A percentile compares a stretch with the other conserved stretches of the same genome.
phyloP scores from a whole-genome alignment of 371 early-diverging fungal genomes.

The Lichtheimia ramosa region DNA sequence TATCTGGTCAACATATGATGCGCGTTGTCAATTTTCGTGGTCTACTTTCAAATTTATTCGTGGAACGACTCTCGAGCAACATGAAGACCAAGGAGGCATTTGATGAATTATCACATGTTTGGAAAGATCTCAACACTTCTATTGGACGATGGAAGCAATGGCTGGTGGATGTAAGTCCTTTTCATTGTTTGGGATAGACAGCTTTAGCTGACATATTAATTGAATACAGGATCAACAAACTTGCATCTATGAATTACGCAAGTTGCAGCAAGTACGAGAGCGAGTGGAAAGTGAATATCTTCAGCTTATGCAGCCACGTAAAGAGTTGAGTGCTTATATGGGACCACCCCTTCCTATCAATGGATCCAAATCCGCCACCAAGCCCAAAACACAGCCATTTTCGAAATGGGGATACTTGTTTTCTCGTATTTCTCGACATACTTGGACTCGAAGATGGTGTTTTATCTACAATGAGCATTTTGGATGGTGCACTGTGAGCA shows the following conservation, averaged over 20 bases:
- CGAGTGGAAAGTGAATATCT: constrained; percentile 32
- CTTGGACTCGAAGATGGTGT: constrained; percentile 22
- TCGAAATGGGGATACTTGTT: constrained; percentile 35
- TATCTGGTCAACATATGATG: constrained; percentile 42
- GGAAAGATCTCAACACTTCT: constrained; percentile 28
- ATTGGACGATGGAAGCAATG: constrained; percentile 38
- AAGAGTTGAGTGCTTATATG: constrained; percentile 9
- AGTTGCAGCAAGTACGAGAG: constrained; percentile 23
- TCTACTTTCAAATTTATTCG: constrained; percentile 30
- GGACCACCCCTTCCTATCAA: constrained; percentile 5
- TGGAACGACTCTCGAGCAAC: constrained; percentile 28
- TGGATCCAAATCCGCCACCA: constrained; percentile 15
- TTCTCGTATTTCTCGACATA: constrained; percentile 2
- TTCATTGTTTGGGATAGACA: neutral
- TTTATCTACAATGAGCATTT: constrained; percentile 41
- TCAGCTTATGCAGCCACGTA: constrained; percentile 29
- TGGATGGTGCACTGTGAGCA: constrained; percentile 40
- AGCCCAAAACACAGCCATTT: constrained; percentile 11
- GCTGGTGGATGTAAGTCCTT: constrained; percentile 31
- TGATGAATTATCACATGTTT: constrained; percentile 26
- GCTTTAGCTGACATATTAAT: neutral
- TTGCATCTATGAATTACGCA: constrained; percentile 33
- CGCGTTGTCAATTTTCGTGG: constrained; percentile 37
- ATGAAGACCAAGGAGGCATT: constrained; percentile 23
- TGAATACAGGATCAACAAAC: constrained; percentile 38